phyloP scores from a whole-genome alignment of 2,329 filamentous ascomycete genomes.

The Diaporthe ampelina region DNA sequence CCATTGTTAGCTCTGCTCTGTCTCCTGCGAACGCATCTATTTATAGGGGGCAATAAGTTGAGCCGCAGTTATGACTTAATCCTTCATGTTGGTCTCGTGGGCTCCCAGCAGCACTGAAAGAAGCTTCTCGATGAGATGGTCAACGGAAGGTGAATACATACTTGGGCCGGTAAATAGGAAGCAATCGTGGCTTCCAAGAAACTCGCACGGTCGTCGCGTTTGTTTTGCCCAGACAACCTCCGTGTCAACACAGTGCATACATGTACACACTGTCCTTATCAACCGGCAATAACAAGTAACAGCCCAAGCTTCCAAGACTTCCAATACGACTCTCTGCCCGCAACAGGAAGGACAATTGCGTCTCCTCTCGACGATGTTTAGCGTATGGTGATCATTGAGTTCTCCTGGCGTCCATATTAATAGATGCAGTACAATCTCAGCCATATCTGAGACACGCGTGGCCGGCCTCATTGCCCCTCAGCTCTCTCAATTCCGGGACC shows the following conservation, averaged over 20 bases:
- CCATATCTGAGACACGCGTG: neutral
- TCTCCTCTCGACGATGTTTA: conserved; percentile 10
- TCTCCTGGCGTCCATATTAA: neutral
- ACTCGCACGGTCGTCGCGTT: neutral
- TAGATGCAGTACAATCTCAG: neutral
- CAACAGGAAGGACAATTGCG: conserved; percentile 13
- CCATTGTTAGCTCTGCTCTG: too few relatives aligned
- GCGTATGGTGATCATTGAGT: neutral
- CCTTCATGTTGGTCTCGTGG: too few relatives aligned
- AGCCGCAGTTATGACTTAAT: too few relatives aligned
- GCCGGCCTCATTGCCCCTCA: too few relatives aligned
- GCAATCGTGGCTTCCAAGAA: neutral
- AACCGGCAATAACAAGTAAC: neutral
- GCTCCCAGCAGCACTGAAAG: too few relatives aligned
- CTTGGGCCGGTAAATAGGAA: too few relatives aligned
- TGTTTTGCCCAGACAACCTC: neutral
- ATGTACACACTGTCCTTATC: conserved; percentile 8
- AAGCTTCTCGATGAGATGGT: too few relatives aligned
- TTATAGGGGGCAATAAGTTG: too few relatives aligned
- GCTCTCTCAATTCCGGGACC: neutral
- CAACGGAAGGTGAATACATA: too few relatives aligned
- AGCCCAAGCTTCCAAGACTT: conserved; percentile 14
- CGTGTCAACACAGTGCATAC: neutral
- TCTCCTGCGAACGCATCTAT: too few relatives aligned
- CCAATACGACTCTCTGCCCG: conserved; percentile 17